Conservation (phyloP, 805 yeast species). For the Candida silvicultrix region DNA sequence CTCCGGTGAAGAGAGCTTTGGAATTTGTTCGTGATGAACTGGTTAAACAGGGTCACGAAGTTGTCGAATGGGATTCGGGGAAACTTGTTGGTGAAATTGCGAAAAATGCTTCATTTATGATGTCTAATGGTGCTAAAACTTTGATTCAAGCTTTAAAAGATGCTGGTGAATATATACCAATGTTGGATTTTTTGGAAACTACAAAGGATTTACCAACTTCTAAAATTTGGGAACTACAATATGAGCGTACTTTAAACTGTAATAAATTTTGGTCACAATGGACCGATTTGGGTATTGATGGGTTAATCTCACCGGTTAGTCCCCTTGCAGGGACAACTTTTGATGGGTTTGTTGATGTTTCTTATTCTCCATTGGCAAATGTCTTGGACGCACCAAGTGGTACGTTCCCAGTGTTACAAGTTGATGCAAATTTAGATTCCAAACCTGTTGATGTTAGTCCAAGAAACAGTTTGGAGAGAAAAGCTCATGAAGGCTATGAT, state of each 20-base stretch:
- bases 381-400: constrained; percentile 50
- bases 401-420: constrained; percentile 48
- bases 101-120: constrained; percentile 3
- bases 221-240: constrained; percentile 36
- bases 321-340: constrained; percentile 36
- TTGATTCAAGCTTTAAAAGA: constrained; percentile 5
- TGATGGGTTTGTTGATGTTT: constrained; percentile 29
- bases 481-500: constrained; percentile 6
- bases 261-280: constrained; percentile 32
- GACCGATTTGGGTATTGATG: constrained; percentile 37
- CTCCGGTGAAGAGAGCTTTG: constrained; percentile 41
- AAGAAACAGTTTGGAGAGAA: constrained; percentile 2
- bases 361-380: constrained; percentile 50
- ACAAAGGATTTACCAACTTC: constrained; percentile 31
- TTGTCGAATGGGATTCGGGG: constrained; percentile 30
- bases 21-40: constrained; percentile 21
- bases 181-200: constrained; percentile 21
- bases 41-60: constrained; percentile 38
- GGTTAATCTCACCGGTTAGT: constrained; percentile 43
- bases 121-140: constrained; percentile 3
- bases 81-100: not conserved
- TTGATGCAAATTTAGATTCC: constrained; percentile 26
- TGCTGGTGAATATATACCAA: constrained; percentile 32
- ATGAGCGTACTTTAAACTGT: constrained; percentile 27
- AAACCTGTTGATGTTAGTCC: not conserved